Percentiles rank a stretch among this genome's conserved stretches.
Conservation (phyloP, 2,329 filamentous ascomycete species). For the Hymenoscyphus fraxineus region DNA sequence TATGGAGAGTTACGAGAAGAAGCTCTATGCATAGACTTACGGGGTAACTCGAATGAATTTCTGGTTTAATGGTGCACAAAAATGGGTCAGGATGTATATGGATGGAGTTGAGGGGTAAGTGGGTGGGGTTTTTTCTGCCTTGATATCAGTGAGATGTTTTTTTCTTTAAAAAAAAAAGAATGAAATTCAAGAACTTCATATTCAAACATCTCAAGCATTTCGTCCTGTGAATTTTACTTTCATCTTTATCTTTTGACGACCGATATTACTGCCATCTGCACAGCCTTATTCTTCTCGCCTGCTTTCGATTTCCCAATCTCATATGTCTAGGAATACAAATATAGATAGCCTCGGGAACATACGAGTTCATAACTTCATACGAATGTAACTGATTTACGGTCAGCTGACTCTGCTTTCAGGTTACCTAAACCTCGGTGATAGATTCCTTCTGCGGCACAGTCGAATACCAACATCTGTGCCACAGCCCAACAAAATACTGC, state of each 20-base stretch:
- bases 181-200: background rate
- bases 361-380: too few relatives aligned
- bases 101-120: conserved; percentile 2
- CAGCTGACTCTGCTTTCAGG: background rate
- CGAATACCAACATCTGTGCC: background rate
- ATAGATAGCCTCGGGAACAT: background rate
- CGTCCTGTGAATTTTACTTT: background rate
- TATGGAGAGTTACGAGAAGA: conserved; percentile 99
- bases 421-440: too few relatives aligned
- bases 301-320: background rate
- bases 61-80: conserved; percentile 4
- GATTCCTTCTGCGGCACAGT: background rate
- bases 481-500: background rate
- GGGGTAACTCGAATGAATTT: conserved; percentile 8
- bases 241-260: background rate
- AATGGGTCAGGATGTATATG: conserved; percentile 7
- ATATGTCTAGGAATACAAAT: background rate
- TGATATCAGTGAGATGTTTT: background rate
- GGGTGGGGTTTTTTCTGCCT: background rate
- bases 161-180: background rate
- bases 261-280: background rate
- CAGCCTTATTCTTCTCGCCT: background rate
- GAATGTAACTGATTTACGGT: too few relatives aligned
- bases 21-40: conserved; percentile 76
- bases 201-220: background rate